Percentiles rank a stretch among this genome's conserved stretches.
phyloP scores from a whole-genome alignment of 2,329 filamentous ascomycete species.

The Gaeumannomyces sp. region DNA sequence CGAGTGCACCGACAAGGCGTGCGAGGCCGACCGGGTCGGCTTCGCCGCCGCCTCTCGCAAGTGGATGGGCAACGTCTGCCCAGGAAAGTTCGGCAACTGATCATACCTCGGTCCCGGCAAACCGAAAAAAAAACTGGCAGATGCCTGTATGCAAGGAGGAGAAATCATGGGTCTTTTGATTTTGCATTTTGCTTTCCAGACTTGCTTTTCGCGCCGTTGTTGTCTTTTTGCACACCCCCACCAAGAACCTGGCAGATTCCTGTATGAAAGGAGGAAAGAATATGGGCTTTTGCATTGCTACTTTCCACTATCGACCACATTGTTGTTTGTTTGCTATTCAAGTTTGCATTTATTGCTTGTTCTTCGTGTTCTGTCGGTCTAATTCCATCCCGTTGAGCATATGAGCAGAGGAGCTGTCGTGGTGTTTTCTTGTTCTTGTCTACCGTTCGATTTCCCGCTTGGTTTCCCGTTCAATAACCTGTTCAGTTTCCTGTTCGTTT shows the following conservation, averaged over 20 bases:
- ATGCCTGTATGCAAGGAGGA: not conserved
- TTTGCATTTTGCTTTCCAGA: too few species aligned
- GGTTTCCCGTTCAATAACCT: too few species aligned
- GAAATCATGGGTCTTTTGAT: too few species aligned
- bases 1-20: not conserved
- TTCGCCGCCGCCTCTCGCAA: not conserved
- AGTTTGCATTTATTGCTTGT: too few species aligned
- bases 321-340: too few species aligned
- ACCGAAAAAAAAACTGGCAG: not conserved
- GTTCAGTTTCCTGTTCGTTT: not conserved
- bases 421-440: not conserved
- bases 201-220: too few species aligned
- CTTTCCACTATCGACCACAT: too few species aligned
- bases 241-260: not conserved
- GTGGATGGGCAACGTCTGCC: not conserved
- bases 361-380: too few species aligned
- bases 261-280: not conserved
- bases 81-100: not conserved
- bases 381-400: too few species aligned
- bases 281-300: too few species aligned
- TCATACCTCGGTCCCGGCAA: not conserved
- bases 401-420: too few species aligned
- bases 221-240: too few species aligned
- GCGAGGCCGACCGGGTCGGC: not conserved
- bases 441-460: not conserved